Conservation (phyloP, 805 yeast species). For the Barnettozyma populi region DNA sequence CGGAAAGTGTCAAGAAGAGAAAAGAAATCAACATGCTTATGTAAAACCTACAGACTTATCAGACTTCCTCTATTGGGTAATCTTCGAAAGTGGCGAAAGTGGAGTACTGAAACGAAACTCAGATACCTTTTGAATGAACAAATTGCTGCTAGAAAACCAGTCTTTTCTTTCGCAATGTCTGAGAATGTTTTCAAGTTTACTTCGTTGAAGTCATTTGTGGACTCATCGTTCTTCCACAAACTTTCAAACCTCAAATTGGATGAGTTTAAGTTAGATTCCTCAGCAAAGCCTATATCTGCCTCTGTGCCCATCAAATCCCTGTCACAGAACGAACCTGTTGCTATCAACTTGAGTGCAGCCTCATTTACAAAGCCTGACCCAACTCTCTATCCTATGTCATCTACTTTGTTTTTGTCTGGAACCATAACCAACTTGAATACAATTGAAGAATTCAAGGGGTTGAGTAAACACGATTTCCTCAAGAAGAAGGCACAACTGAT, state of each 20-base stretch:
- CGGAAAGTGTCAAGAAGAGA: background rate
- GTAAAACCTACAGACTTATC: too few relatives aligned
- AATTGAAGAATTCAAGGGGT: conserved; percentile 71
- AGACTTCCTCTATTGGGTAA: background rate
- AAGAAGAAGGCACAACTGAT: conserved; percentile 32
- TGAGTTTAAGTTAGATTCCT: conserved; percentile 49
- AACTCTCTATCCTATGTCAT: conserved; percentile 15
- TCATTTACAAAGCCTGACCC: conserved; percentile 26
- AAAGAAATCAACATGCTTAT: background rate
- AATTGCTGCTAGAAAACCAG: background rate
- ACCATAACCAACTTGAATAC: conserved; percentile 64
- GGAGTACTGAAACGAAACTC: background rate
- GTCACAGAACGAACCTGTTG: conserved; percentile 28
- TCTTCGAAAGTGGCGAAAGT: background rate
- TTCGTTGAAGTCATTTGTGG: conserved; percentile 68
- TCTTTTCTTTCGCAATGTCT: background rate
- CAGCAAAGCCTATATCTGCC: conserved; percentile 24
- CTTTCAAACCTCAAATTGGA: conserved; percentile 72
- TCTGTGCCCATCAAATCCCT: conserved; percentile 27
- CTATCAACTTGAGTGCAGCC: conserved; percentile 18
- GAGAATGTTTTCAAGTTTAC: conserved; percentile 24
- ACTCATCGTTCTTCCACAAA: conserved; percentile 79
- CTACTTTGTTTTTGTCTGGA: conserved; percentile 33
- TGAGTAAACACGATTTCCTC: conserved; percentile 61
- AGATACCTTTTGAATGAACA: background rate